Conservation (phyloP, 495 filamentous ascomycete species). For the Endocarpon pusillum region DNA sequence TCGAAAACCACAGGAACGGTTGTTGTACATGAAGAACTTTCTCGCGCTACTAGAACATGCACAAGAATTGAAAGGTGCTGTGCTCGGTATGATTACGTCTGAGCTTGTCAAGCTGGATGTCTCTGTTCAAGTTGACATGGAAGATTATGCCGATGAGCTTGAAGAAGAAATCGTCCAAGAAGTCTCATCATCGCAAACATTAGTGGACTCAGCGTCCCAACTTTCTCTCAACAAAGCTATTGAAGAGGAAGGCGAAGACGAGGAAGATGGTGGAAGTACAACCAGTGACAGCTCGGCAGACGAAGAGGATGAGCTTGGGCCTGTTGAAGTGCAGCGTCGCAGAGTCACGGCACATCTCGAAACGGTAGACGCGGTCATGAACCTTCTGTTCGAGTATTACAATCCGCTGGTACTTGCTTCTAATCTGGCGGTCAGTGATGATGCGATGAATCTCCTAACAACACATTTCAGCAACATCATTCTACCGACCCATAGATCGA, state of each 20-base stretch:
- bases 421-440: conserved; percentile 26
- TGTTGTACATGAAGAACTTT: conserved; percentile 64
- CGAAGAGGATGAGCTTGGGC: conserved; percentile 27
- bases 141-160: conserved; percentile 61
- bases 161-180: conserved; percentile 31
- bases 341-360: conserved; percentile 61
- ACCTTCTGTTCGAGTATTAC: conserved; percentile 75
- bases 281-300: conserved; percentile 19
- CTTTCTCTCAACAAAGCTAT: conserved; percentile 12
- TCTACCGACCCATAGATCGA: conserved; percentile 70
- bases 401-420: conserved; percentile 41
- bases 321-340: conserved; percentile 28
- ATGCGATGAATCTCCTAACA: conserved; percentile 53
- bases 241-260: conserved; percentile 31
- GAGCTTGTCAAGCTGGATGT: conserved; percentile 83
- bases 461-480: conserved; percentile 72
- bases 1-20: conserved; percentile 52
- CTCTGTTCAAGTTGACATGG: conserved; percentile 82
- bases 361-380: conserved; percentile 87
- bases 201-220: conserved; percentile 1
- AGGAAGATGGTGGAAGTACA: conserved; percentile 45
- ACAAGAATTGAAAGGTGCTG: conserved; percentile 62
- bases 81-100: conserved; percentile 70
- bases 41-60: conserved; percentile 55
- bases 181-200: conserved; percentile 3